Percentiles rank a stretch among this genome's conserved stretches.
These are phyloP conservation scores for Fraxinus velutina DNA, from an alignment of 305 asterid genomes.

Conservation along the genomic window DNA sequence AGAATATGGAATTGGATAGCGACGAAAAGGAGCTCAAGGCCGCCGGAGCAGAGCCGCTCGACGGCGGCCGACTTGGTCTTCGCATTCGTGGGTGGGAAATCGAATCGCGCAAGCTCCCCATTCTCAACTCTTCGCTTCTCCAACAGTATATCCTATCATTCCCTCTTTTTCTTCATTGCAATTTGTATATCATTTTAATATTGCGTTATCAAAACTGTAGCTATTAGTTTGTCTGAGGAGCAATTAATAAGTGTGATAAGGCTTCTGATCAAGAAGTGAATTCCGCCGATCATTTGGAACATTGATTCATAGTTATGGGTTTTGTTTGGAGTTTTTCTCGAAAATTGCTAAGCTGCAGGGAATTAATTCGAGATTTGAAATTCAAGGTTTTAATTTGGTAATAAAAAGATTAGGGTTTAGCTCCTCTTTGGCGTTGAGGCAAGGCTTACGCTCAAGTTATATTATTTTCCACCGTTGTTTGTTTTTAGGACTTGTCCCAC, in stretches of 20 bases:
- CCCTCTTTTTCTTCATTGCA: not conserved
- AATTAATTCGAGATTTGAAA: not conserved
- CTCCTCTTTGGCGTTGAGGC: not conserved
- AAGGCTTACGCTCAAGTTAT: not conserved
- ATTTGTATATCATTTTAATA: not conserved
- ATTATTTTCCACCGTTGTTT: not conserved
- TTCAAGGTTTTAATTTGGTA: not conserved
- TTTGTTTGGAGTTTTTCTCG: not conserved
- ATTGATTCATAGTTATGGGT: not conserved
- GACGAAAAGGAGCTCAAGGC: conserved; percentile 73
- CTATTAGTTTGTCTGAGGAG: conserved; percentile 8
- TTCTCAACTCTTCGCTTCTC: conserved; percentile 67
- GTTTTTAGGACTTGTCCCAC: not conserved
- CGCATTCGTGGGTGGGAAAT: conserved; percentile 89
- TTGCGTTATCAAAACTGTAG: not conserved
- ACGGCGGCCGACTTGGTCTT: conserved; percentile 62
- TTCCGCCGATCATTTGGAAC: conserved; percentile 3
- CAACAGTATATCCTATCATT: conserved; percentile 36
- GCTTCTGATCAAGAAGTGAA: conserved; percentile 1
- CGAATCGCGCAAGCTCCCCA: conserved; percentile 73
- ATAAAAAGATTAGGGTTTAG: not conserved
- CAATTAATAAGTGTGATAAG: not conserved
- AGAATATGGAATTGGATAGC: conserved; percentile 66
- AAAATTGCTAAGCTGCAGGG: not conserved
- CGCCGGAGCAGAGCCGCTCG: conserved; percentile 76